phyloP scores from a whole-genome alignment of 108 stramenopile genomes.

The Mediolabrus comicus region DNA sequence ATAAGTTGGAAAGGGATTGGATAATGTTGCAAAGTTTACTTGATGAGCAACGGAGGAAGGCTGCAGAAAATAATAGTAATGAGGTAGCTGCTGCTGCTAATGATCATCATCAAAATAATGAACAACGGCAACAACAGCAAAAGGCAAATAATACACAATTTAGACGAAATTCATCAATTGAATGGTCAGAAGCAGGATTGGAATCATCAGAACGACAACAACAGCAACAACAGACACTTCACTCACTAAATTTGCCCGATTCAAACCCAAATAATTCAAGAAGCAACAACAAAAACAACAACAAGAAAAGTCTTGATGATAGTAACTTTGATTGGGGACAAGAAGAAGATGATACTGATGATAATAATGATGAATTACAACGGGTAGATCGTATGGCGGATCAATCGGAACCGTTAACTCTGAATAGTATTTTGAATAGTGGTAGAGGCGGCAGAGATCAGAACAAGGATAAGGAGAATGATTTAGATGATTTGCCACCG shows the following conservation, averaged over 20 bases:
- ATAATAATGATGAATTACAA: background rate
- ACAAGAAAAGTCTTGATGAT: background rate
- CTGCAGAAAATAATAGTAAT: background rate
- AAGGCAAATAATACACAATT: background rate
- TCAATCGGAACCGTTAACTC: background rate
- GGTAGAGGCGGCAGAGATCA: no score
- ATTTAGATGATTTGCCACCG: background rate
- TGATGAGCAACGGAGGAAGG: background rate
- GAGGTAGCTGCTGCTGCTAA: background rate
- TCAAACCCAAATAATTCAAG: background rate
- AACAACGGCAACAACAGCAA: background rate
- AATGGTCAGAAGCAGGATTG: background rate
- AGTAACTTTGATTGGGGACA: background rate
- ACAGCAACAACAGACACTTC: background rate
- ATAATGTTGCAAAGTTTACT: constrained; percentile 1
- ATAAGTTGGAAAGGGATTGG: constrained; percentile 1
- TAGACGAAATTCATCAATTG: background rate
- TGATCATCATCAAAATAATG: background rate
- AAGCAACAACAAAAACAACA: no score
- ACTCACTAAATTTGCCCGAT: background rate
- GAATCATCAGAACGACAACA: background rate
- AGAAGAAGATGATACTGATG: background rate
- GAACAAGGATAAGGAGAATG: background rate
- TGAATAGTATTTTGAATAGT: background rate
- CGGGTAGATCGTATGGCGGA: background rate